Evolutionary conservation across 805 yeast species (phyloP).

Genomic region (Candida sonorensis): DNA sequence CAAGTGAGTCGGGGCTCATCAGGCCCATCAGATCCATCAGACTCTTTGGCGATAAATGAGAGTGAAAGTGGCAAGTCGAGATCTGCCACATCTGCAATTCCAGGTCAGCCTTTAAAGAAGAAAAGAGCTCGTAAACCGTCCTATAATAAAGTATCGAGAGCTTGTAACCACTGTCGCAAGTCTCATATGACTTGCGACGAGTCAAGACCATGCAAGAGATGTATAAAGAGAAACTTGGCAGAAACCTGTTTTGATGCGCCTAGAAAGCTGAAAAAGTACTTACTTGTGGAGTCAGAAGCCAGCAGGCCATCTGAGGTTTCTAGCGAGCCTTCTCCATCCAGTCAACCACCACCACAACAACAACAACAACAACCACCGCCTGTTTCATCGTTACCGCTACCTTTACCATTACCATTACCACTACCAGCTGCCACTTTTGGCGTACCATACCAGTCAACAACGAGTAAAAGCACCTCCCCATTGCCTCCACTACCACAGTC

Average conservation of each 20-base stretch:
- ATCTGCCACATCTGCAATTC: too few relatives aligned
- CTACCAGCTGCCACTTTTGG: too few relatives aligned
- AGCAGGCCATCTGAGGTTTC: neutral
- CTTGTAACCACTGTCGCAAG: constrained; percentile 85
- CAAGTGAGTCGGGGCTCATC: too few relatives aligned
- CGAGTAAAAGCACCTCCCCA: neutral
- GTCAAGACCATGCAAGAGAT: constrained; percentile 56
- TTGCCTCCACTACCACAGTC: neutral
- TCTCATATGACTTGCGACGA: constrained; percentile 92
- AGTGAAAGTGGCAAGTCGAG: too few relatives aligned
- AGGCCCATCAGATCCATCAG: too few relatives aligned
- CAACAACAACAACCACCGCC: neutral
- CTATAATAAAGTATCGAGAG: constrained; percentile 77
- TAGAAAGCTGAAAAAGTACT: constrained; percentile 75
- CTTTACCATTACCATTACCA: too few relatives aligned
- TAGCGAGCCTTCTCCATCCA: too few relatives aligned
- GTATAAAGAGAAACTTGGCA: constrained; percentile 61
- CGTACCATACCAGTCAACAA: too few relatives aligned
- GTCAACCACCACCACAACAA: too few relatives aligned
- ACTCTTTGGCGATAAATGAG: too few relatives aligned
- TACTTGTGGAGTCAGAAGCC: constrained; percentile 34
- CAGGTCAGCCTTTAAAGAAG: constrained; percentile 31
- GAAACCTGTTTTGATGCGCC: constrained; percentile 84
- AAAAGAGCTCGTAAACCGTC: too few relatives aligned
- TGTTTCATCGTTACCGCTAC: neutral